Evolutionary conservation across 495 filamentous ascomycete species (phyloP).

Genomic region (Astrothelium macrocarpum): DNA sequence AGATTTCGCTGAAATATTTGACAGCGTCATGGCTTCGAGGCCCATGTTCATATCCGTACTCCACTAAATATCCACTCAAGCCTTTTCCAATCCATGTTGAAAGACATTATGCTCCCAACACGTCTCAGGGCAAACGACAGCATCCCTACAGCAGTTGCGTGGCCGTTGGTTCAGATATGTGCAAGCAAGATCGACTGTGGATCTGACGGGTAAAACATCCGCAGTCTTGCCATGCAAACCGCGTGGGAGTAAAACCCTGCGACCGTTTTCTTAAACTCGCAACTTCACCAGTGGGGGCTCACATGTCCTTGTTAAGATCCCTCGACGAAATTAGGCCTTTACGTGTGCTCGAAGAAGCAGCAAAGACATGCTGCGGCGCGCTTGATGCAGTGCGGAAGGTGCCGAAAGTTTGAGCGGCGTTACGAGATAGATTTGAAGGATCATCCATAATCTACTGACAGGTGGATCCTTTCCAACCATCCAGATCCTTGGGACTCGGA

Average conservation of each 20-base stretch:
- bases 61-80: background rate
- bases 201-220: slow-evolving; percentile 2
- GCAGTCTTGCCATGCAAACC: background rate
- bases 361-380: background rate
- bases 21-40: background rate
- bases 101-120: background rate
- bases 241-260: background rate
- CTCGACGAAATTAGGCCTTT: too few relatives aligned
- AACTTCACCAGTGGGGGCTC: too few relatives aligned
- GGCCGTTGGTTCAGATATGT: too few relatives aligned
- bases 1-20: background rate
- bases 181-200: background rate
- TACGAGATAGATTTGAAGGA: background rate
- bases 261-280: too few relatives aligned
- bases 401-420: background rate
- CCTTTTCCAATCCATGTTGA: background rate
- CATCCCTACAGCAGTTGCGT: slow-evolving; percentile 1
- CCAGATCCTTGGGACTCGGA: background rate
- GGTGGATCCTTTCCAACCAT: background rate
- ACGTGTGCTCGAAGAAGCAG: background rate
- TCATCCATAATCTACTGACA: background rate
- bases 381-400: background rate
- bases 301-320: too few relatives aligned
- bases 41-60: background rate
- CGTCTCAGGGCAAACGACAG: background rate